Base-by-base conservation (phyloP, 2,329 filamentous ascomycete species). In the Fusarium sp. region DNA sequence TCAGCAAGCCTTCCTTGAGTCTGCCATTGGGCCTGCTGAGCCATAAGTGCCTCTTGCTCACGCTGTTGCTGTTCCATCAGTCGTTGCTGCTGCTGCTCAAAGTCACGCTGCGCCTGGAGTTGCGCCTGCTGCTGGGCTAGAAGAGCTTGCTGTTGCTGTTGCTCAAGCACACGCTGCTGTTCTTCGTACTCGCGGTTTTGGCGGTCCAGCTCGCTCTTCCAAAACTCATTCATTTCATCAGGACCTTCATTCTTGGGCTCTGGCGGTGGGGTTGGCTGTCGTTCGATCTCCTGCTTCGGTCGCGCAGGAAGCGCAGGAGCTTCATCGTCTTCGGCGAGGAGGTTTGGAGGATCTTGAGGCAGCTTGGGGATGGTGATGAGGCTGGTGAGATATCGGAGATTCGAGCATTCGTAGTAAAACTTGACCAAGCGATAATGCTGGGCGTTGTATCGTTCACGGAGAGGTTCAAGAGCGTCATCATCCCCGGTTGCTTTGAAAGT, bases 321-420 rank as follows among this genome's bases (percentile, higher is more conserved):
- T 45, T 90, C 86, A 50, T 94, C 92, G 61, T 96, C 93, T 72
- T 96, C 93, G 19, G 88, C 87, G 13, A 97, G 83, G 35, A 98
- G 83, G 71, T 92, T 98, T 1, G 95, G 95, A 1, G 95, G 91
- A 53, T 98, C 93, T 78, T 96, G 92, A 1, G 95, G 93, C 46
- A 99, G 85, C 76, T 97, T 98, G 1, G 95, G 95, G 7, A 99
- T 92, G 2, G 92, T 96, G 73, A 99, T 98, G 47, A 99, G 83
- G 72, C 93, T 97, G 12, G 95, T 99, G 44, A 99, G 85, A 75
- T 99, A 99, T 69, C 95, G 90, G 52, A 99, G 84, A 76, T 98
- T 99, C 10, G 95, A 97, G 78, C 95, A 99, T 79, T 99, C 95
- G 78, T 98, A 98, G 80, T 99, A 99, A 79, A 98, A 99, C 73